Conservation (phyloP, 2,329 filamentous ascomycete species). For the Fusarium longipes region DNA sequence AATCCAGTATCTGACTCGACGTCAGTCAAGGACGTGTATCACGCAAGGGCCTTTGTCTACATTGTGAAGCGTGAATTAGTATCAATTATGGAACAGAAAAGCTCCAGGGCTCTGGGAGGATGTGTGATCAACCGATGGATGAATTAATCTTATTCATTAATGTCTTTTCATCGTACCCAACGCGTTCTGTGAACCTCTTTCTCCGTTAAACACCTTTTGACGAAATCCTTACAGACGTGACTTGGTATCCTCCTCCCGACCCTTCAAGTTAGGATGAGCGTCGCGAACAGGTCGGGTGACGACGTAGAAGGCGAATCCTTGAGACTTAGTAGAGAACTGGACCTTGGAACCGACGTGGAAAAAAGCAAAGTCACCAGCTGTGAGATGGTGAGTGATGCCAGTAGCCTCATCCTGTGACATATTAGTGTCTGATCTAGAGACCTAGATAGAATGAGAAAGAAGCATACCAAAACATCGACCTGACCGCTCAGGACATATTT, state of each 20-base stretch:
- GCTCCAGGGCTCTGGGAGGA: fast-evolving
- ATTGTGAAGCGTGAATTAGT: too few relatives aligned
- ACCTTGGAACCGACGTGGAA: constrained; percentile 45
- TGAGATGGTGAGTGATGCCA: constrained; percentile 41
- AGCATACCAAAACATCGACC: constrained; percentile 40
- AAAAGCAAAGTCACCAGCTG: constrained; percentile 41
- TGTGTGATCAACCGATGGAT: not conserved
- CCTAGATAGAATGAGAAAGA: fast-evolving
- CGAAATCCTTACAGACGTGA: constrained; percentile 22
- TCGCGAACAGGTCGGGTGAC: constrained; percentile 41
- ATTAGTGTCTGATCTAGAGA: not conserved
- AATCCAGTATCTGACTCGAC: fast-evolving
- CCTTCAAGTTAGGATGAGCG: constrained; percentile 40
- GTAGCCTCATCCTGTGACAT: constrained; percentile 39
- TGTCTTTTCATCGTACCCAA: constrained; percentile 1
- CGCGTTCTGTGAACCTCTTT: not conserved
- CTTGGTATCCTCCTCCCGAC: constrained; percentile 41
- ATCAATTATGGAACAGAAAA: fast-evolving
- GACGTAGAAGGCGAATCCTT: constrained; percentile 42
- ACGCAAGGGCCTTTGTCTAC: too few relatives aligned
- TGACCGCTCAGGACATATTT: constrained; percentile 43
- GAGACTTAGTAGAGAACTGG: constrained; percentile 44
- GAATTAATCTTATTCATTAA: constrained; percentile 12
- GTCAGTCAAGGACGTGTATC: not conserved
- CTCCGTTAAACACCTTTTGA: not conserved